Conservation (phyloP, 2,329 filamentous ascomycete genomes). For the Verticillium dahliae region DNA sequence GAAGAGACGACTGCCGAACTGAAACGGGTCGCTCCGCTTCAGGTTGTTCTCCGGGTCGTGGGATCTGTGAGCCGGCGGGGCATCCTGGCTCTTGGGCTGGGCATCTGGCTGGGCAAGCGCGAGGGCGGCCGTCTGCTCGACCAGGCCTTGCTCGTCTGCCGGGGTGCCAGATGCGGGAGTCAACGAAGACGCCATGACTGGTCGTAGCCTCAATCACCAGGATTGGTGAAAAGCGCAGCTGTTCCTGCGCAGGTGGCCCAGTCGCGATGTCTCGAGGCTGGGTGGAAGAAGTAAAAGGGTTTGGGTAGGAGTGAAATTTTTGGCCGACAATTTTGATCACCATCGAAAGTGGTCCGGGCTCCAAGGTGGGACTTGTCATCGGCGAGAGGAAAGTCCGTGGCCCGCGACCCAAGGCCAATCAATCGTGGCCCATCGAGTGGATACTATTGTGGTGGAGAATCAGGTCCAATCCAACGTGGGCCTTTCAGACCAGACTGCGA, state of each 20-base stretch:
- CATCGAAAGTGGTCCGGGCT: neutral
- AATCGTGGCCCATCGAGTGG: neutral
- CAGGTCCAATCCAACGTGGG: too few relatives aligned
- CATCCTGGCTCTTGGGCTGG: conserved; percentile 8
- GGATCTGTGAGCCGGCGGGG: conserved; percentile 55
- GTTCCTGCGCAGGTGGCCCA: neutral
- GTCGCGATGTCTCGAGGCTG: neutral
- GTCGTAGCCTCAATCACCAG: neutral
- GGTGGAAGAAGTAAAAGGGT: neutral
- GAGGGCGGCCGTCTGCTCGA: conserved; percentile 17
- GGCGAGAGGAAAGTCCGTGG: neutral
- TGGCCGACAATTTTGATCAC: neutral
- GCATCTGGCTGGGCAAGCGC: conserved; percentile 9
- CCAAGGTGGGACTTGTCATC: neutral
- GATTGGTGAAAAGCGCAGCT: neutral
- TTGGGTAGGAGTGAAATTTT: neutral
- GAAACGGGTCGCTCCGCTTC: conserved; percentile 88
- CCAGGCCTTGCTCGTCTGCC: conserved; percentile 10
- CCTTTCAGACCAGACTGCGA: too few relatives aligned
- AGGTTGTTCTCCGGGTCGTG: conserved; percentile 67
- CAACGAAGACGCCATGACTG: conserved; percentile 7
- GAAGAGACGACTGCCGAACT: conserved; percentile 86
- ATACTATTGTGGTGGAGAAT: too few relatives aligned
- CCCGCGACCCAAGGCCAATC: neutral
- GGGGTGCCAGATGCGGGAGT: neutral